Conservation (phyloP, 805 yeast genomes). For the Ogataea methanolica region DNA sequence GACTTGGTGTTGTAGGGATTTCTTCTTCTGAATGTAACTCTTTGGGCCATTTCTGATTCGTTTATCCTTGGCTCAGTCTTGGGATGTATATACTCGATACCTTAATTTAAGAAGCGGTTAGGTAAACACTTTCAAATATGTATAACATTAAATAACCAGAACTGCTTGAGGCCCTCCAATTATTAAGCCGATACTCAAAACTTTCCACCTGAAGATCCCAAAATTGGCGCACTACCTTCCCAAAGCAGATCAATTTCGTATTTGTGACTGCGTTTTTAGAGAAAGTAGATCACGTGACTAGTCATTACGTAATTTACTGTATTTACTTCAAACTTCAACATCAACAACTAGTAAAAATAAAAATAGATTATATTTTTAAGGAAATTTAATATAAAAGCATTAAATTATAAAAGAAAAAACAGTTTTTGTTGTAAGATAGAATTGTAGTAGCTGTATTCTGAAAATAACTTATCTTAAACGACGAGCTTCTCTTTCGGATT, state of each 20-base stretch:
- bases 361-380: slow-evolving; percentile 6
- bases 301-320: not conserved
- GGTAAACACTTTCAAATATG: not conserved
- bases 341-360: not conserved
- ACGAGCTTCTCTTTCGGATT: slow-evolving; percentile 99
- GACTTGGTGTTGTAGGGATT: slow-evolving; percentile 99
- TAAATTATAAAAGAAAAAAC: slow-evolving; percentile 9
- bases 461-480: slow-evolving; percentile 64
- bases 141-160: not conserved
- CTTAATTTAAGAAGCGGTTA: not conserved
- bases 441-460: not conserved
- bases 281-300: slow-evolving; percentile 2
- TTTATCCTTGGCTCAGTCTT: not conserved
- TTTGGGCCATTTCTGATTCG: slow-evolving; percentile 81
- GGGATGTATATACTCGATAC: not conserved
- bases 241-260: not conserved
- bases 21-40: slow-evolving; percentile 99
- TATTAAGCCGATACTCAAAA: not conserved
- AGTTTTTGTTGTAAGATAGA: not conserved
- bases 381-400: slow-evolving; percentile 10
- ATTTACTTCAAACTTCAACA: not conserved
- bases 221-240: slow-evolving; percentile 3
- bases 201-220: not conserved
- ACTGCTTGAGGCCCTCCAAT: not conserved
- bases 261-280: slow-evolving; percentile 8